Evolutionary conservation across 345 rosid species (phyloP).

Genomic region (Citrus medica): DNA sequence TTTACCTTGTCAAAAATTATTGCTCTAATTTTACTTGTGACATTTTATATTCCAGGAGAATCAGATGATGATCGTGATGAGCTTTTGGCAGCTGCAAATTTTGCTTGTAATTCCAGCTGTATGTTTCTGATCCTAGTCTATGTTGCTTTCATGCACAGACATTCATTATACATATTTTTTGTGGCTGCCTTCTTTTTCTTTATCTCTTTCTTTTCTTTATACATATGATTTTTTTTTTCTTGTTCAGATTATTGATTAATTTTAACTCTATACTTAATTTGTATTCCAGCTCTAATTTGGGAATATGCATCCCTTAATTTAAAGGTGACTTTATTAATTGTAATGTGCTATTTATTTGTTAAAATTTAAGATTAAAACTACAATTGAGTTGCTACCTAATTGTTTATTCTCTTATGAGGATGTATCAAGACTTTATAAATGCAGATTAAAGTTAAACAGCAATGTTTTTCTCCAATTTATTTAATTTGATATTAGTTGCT

Average conservation of each 20-base stretch:
- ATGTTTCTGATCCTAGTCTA: conserved; percentile 16
- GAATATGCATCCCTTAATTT: too few relatives aligned
- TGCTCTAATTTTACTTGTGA: conserved; percentile 1
- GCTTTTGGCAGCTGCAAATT: conserved; percentile 46
- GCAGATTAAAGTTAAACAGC: background rate
- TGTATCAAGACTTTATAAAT: too few relatives aligned
- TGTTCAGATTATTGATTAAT: too few relatives aligned
- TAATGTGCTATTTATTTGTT: background rate
- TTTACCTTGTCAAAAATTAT: conserved; percentile 1
- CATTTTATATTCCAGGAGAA: conserved; percentile 33
- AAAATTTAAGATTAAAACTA: background rate
- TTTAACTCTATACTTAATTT: background rate
- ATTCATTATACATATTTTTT: background rate
- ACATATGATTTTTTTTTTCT: background rate
- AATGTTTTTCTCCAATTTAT: background rate
- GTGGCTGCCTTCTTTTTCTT: background rate
- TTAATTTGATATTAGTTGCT: too few relatives aligned
- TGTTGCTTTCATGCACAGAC: background rate
- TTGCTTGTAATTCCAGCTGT: conserved; percentile 46
- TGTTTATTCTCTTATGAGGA: too few relatives aligned
- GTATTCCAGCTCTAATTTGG: background rate
- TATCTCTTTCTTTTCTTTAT: background rate
- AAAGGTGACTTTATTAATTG: too few relatives aligned
- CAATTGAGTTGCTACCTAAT: too few relatives aligned
- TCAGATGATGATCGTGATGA: conserved; percentile 57